Evolutionary conservation across 2,329 filamentous ascomycete genomes (phyloP).

Genomic region (Alternaria brassicae): DNA sequence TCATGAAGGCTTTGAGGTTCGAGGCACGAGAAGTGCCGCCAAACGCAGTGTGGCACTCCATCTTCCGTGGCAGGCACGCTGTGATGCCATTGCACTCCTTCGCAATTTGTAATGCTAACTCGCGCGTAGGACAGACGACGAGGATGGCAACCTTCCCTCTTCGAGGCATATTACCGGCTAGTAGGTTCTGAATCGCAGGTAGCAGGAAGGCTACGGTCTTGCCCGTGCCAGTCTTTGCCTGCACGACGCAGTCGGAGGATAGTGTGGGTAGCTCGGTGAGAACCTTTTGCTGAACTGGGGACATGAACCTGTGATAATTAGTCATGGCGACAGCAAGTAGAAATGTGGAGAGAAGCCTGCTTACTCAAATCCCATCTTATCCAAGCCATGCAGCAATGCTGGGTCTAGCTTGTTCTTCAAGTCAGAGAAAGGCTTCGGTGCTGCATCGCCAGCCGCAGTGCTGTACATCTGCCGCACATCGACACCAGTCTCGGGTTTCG

Average conservation of each 20-base stretch:
- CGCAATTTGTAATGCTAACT: slow-evolving; percentile 60
- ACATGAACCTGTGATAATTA: slow-evolving; percentile 53
- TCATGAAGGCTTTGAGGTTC: slow-evolving; percentile 44
- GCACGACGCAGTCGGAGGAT: slow-evolving; percentile 61
- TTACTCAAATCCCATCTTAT: slow-evolving; percentile 51
- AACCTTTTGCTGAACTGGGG: slow-evolving; percentile 62
- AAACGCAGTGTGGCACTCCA: slow-evolving; percentile 57
- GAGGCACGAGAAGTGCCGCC: slow-evolving; percentile 49
- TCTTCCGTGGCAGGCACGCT: slow-evolving; percentile 46
- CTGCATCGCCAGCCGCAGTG: slow-evolving; percentile 29
- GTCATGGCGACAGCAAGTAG: background rate
- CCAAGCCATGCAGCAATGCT: slow-evolving; percentile 40
- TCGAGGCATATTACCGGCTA: slow-evolving; percentile 43
- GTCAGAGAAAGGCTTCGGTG: slow-evolving; percentile 37
- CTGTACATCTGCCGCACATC: slow-evolving; percentile 36
- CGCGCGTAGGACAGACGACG: slow-evolving; percentile 58
- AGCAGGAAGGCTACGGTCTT: slow-evolving; percentile 60
- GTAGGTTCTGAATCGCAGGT: slow-evolving; percentile 56
- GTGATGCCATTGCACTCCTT: slow-evolving; percentile 55
- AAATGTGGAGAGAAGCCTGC: background rate
- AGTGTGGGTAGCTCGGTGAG: slow-evolving; percentile 59
- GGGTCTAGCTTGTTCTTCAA: slow-evolving; percentile 36
- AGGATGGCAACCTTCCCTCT: slow-evolving; percentile 55
- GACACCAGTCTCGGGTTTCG: slow-evolving; percentile 16
- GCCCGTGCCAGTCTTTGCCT: slow-evolving; percentile 60